A percentile compares a stretch with the other conserved stretches of the same genome.
Evolutionary conservation across 352 stramenopile species (phyloP).

Genomic region (Globisporangium cylindrosporum): DNA sequence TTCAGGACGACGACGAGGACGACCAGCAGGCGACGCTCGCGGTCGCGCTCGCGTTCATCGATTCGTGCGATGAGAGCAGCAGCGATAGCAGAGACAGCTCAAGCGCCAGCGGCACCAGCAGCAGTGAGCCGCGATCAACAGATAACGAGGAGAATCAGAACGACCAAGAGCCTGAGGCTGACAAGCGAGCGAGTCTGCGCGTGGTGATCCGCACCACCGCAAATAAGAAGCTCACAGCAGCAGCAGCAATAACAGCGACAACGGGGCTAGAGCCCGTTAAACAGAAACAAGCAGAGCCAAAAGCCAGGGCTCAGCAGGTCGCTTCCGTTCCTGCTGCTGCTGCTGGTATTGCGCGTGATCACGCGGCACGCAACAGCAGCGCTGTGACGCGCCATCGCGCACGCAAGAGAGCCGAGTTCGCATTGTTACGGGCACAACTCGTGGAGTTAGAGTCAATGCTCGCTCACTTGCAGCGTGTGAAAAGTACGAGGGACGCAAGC

Average conservation of each 20-base stretch:
- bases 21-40: conserved; percentile 8
- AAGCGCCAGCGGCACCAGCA: background rate
- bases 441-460: background rate
- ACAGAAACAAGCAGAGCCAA: background rate
- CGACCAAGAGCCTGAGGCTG: background rate
- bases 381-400: conserved; percentile 6
- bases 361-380: background rate
- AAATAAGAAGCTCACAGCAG: conserved; percentile 3
- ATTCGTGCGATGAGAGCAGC: conserved; percentile 21
- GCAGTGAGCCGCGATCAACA: background rate
- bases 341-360: background rate
- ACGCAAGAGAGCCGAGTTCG: conserved; percentile 6
- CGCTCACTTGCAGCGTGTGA: background rate
- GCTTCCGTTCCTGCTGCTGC: background rate
- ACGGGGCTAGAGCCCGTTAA: background rate
- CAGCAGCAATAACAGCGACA: background rate
- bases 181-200: conserved; percentile 3
- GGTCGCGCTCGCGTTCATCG: conserved; percentile 13
- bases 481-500: background rate
- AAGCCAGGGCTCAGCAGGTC: background rate
- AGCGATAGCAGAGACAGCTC: background rate
- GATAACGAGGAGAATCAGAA: background rate
- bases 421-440: background rate
- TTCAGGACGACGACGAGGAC: conserved; percentile 1
- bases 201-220: conserved; percentile 11